Conservation (phyloP, 371 early-diverging fungal genomes). For the Mycotypha africana region DNA sequence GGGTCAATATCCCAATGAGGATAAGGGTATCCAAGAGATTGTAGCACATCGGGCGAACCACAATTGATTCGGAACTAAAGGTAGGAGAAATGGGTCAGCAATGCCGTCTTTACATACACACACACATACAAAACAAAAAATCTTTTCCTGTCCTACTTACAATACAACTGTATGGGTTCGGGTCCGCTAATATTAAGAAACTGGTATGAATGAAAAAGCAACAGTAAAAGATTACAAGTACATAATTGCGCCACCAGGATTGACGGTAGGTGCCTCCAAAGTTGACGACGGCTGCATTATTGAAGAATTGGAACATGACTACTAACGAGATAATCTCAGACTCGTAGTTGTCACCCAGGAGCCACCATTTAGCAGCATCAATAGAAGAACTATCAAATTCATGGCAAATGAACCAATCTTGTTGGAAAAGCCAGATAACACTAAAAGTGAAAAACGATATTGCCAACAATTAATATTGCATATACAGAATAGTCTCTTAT, state of each 20-base stretch:
- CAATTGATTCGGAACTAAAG: constrained; percentile 70
- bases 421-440: constrained; percentile 57
- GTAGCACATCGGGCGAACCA: constrained; percentile 46
- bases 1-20: constrained; percentile 48
- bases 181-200: constrained; percentile 55
- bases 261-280: constrained; percentile 61
- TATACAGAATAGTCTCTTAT: too few relatives aligned
- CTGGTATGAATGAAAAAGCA: constrained; percentile 50
- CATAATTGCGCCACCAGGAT: constrained; percentile 57
- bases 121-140: too few relatives aligned
- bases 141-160: too few relatives aligned
- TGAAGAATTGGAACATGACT: constrained; percentile 58
- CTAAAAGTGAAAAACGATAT: constrained; percentile 5
- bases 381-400: constrained; percentile 65
- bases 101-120: too few relatives aligned
- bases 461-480: too few relatives aligned
- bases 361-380: constrained; percentile 72
- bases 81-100: too few relatives aligned
- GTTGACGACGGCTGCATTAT: constrained; percentile 63
- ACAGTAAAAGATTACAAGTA: constrained; percentile 51
- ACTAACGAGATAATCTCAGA: constrained; percentile 56
- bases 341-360: constrained; percentile 76
- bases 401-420: constrained; percentile 67
- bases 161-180: constrained; percentile 63
- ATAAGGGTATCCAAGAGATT: constrained; percentile 44